Base-by-base conservation (phyloP, 2,329 filamentous ascomycete species). In the Falciphora oryzae region DNA sequence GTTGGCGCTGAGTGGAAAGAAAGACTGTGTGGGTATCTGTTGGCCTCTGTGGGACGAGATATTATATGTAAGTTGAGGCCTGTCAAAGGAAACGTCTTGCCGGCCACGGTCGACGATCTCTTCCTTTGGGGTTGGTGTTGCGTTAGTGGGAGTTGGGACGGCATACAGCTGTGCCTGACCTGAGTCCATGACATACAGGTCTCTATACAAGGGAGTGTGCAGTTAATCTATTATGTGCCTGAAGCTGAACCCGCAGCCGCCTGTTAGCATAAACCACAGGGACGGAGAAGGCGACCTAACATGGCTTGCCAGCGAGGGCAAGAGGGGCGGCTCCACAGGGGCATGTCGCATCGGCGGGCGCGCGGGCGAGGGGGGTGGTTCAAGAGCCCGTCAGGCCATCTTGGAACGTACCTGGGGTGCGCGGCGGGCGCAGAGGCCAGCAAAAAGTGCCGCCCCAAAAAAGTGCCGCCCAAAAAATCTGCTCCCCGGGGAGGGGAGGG, bases 141-240 rank as follows among this genome's bases (percentile, higher is more conserved):
- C n/a, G 44, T n/a, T 53, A 53, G 44, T 53, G 35, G n/a, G 61
- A n/a, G 61, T 7, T 53, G 44, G 61, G 35, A 50, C 35, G 27
- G 44, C 82, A 75, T 82, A 86, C 83, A 83, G 72, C 71, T 83
- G 79, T 72, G 79, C 75, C 71, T 84, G 81, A 71, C 74, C 78
- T 67, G 81, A 76, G 71, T 83, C 80, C 82, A 85, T 84, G 76
- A 73, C 75, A 63, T 75, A 72, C 70, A 71, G 71, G 68, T 71
- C 69, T 70, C 69, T 57, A 18, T 59, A 67, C 68, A 71, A 75
- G 70, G 71, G 73, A 76, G 70, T 71, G 73, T 74, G 72, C 66
- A 67, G 69, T 74, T 72, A 73, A 73, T 74, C 71, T 75, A 75
- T 74, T 74, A 74, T 71, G 66, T 69, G 70, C 69, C 68, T 72